Conservation (phyloP, 2,329 filamentous ascomycete genomes). For the Plenodomus biglobosus region DNA sequence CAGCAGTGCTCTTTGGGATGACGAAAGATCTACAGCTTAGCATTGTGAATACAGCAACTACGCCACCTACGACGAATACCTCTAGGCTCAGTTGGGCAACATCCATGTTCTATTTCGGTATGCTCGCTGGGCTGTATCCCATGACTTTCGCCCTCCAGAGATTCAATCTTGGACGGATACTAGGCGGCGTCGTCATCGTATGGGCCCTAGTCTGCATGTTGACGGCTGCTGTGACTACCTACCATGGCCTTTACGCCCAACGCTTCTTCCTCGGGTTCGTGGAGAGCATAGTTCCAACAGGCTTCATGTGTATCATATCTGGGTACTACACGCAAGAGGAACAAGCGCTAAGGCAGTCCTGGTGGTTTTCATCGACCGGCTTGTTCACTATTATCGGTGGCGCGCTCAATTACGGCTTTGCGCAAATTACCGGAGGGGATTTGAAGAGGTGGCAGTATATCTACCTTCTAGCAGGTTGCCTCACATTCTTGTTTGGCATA, state of each 20-base stretch:
- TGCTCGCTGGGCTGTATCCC: slow-evolving; percentile 72
- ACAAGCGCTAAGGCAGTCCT: slow-evolving; percentile 57
- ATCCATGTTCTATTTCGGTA: slow-evolving; percentile 78
- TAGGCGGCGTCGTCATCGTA: slow-evolving; percentile 64
- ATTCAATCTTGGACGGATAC: slow-evolving; percentile 64
- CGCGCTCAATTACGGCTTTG: slow-evolving; percentile 43
- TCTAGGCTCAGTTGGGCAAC: slow-evolving; percentile 74
- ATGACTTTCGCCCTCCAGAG: slow-evolving; percentile 71
- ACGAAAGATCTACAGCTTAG: slow-evolving; percentile 65
- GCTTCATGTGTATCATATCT: slow-evolving; percentile 57
- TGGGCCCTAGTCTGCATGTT: slow-evolving; percentile 70
- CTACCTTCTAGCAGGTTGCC: slow-evolving; percentile 61
- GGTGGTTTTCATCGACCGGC: slow-evolving; percentile 65
- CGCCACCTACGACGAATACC: slow-evolving; percentile 63
- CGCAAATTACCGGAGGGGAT: slow-evolving; percentile 37
- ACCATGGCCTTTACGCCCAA: slow-evolving; percentile 62
- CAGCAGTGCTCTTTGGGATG: slow-evolving; percentile 75
- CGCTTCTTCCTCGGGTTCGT: slow-evolving; percentile 60
- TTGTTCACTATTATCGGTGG: slow-evolving; percentile 39
- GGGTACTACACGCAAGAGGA: slow-evolving; percentile 47
- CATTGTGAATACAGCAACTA: slow-evolving; percentile 53
- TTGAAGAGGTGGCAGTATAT: slow-evolving; percentile 65
- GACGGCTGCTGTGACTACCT: slow-evolving; percentile 66
- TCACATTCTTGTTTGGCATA: slow-evolving; percentile 63
- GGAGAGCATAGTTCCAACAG: slow-evolving; percentile 59